Conservation (phyloP, 2,329 filamentous ascomycete genomes). For the Furcasterigmium sp. region DNA sequence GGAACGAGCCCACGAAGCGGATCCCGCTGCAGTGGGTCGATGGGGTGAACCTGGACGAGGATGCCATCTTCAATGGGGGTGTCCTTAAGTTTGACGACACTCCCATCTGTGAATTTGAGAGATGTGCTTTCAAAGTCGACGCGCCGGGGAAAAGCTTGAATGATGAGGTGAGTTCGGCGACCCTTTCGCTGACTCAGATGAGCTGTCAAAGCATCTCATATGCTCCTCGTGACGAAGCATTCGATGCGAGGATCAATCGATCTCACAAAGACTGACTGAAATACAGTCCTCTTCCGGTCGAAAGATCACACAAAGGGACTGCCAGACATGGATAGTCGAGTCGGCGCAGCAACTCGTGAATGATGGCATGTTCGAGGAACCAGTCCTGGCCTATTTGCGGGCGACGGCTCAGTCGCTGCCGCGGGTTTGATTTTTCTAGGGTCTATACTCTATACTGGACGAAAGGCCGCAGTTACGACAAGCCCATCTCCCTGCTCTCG, state of each 20-base stretch:
- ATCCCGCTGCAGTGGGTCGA: slow-evolving; percentile 25
- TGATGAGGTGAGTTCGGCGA: slow-evolving; percentile 1
- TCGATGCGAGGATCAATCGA: neutral
- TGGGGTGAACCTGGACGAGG: slow-evolving; percentile 14
- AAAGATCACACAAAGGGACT: slow-evolving; percentile 23
- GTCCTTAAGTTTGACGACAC: slow-evolving; percentile 11
- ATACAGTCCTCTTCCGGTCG: slow-evolving; percentile 5
- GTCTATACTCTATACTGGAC: too few species aligned
- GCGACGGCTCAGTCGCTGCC: too few species aligned
- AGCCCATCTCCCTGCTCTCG: too few species aligned
- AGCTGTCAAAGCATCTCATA: too few species aligned
- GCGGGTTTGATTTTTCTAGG: too few species aligned
- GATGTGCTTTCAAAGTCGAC: slow-evolving; percentile 10
- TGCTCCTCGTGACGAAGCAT: neutral
- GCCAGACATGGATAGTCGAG: slow-evolving; percentile 30
- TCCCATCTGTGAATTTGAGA: slow-evolving; percentile 22
- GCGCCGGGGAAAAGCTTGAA: slow-evolving; percentile 13
- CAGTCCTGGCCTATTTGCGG: slow-evolving; percentile 20
- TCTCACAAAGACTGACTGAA: too few species aligned
- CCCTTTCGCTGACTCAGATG: neutral
- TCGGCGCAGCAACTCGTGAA: slow-evolving; percentile 21
- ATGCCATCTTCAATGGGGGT: slow-evolving; percentile 19
- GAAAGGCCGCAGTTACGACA: too few species aligned
- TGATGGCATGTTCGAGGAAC: slow-evolving; percentile 18
- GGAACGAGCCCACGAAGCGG: slow-evolving; percentile 13